These are phyloP conservation scores for Candida chauliodis DNA, from an alignment of 805 yeast species.

Conservation along the genomic window DNA sequence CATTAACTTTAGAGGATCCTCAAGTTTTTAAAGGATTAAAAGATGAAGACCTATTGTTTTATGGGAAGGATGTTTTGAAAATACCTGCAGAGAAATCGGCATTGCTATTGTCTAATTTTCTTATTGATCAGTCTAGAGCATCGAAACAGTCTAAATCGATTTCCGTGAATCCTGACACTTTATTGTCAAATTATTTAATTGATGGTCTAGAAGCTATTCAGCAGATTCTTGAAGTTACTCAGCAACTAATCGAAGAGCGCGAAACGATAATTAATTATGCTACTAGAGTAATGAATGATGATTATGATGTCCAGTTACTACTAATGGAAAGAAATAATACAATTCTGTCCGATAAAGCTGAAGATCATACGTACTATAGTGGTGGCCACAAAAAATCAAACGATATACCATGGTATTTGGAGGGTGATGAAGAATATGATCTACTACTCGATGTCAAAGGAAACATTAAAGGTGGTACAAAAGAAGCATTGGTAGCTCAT, in stretches of 20 bases:
- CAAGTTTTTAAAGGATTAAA: conserved; percentile 65
- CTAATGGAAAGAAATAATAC: conserved; percentile 46
- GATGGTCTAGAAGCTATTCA: conserved; percentile 34
- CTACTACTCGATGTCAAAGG: conserved; percentile 62
- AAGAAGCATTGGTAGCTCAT: conserved; percentile 73
- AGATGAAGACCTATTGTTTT: conserved; percentile 48
- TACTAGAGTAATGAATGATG: conserved; percentile 74
- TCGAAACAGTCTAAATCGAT: conserved; percentile 26
- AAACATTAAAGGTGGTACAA: conserved; percentile 77
- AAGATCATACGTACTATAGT: conserved; percentile 31
- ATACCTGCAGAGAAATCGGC: conserved; percentile 50
- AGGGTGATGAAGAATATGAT: conserved; percentile 60
- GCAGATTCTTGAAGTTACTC: conserved; percentile 39
- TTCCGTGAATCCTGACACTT: conserved; percentile 37
- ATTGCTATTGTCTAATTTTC: conserved; percentile 40
- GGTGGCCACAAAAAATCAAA: conserved; percentile 31
- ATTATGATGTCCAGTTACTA: conserved; percentile 57
- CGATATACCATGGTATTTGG: conserved; percentile 69
- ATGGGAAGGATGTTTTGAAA: conserved; percentile 35
- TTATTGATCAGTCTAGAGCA: conserved; percentile 43
- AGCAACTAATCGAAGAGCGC: conserved; percentile 65
- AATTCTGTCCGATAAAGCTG: conserved; percentile 31
- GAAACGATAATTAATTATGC: conserved; percentile 69
- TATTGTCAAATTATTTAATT: conserved; percentile 34
- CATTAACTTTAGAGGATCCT: conserved; percentile 68